Percentiles rank a stretch among this genome's conserved stretches.
Conservation (phyloP, 305 asterid genomes). For the Coffea humblotiana region DNA sequence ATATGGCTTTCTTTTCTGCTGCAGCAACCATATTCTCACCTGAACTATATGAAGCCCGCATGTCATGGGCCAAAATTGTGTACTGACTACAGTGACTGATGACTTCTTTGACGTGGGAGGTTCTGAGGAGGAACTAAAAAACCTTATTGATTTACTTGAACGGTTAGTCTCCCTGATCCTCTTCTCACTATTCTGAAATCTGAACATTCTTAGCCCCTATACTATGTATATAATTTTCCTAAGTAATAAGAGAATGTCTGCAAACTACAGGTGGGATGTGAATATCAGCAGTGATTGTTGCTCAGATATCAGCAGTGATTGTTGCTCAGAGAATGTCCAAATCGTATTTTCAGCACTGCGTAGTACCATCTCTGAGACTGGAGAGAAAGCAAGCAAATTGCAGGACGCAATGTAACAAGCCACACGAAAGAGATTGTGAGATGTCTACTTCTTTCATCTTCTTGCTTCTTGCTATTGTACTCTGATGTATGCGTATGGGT, state of each 20-base stretch:
- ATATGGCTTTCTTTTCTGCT: constrained; percentile 87
- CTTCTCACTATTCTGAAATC: constrained; percentile 2
- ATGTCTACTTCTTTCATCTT: constrained; percentile 20
- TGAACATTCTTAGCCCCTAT: too few relatives aligned
- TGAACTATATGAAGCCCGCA: constrained; percentile 76
- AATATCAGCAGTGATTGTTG: constrained; percentile 45
- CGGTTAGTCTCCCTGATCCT: constrained; percentile 30
- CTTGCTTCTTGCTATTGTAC: not conserved
- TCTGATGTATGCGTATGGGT: too few relatives aligned
- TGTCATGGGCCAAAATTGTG: constrained; percentile 87
- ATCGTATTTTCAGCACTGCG: constrained; percentile 73
- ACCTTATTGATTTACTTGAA: constrained; percentile 63
- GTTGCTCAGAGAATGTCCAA: constrained; percentile 62
- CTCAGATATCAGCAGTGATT: constrained; percentile 51
- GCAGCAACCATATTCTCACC: constrained; percentile 69
- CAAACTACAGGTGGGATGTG: constrained; percentile 71
- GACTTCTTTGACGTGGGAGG: constrained; percentile 92
- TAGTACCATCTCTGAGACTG: constrained; percentile 56
- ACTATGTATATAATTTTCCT: too few relatives aligned
- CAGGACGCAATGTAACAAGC: constrained; percentile 55
- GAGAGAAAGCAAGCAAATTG: constrained; percentile 45
- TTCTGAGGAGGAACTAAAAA: constrained; percentile 65
- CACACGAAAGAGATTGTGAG: constrained; percentile 72
- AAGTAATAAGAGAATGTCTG: too few relatives aligned
- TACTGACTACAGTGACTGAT: constrained; percentile 79